A percentile compares a stretch with the other conserved stretches of the same genome.
Evolutionary conservation across 257 asterid species (phyloP).

Genomic region (Anisodus tanguticus): DNA sequence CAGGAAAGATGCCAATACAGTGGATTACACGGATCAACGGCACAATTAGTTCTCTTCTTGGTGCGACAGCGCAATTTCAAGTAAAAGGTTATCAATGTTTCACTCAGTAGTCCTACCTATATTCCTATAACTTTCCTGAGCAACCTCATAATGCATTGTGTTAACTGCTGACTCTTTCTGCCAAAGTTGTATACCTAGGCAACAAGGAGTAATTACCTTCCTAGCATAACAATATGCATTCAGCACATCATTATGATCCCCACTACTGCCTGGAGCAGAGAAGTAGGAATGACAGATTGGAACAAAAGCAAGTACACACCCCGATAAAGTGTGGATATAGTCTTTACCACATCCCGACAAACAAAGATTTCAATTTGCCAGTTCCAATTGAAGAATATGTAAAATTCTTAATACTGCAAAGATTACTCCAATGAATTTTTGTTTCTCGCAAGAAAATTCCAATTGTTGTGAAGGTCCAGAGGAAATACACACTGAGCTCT

Average conservation of each 20-base stretch:
- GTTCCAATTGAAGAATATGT: background rate
- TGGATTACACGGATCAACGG: background rate
- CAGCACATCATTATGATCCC: background rate
- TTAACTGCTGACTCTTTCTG: background rate
- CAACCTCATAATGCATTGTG: too few species aligned
- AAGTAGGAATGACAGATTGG: background rate
- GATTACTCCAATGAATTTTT: background rate
- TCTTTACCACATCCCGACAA: background rate
- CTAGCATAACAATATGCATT: background rate
- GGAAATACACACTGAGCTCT: background rate
- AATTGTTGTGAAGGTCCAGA: background rate
- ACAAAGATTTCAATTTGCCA: background rate
- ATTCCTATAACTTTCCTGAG: background rate
- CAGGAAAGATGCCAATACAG: background rate
- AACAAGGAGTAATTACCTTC: background rate
- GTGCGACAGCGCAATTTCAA: background rate
- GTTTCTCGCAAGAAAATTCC: constrained; percentile 9
- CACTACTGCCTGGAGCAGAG: background rate
- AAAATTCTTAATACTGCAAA: background rate
- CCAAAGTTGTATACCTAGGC: background rate
- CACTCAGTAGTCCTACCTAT: background rate
- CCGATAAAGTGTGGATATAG: background rate
- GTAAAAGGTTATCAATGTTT: background rate
- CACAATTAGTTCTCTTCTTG: background rate
- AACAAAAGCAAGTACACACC: background rate